These are phyloP conservation scores for Russula dissimulans DNA, from an alignment of 768 basidiomycete species.

Conservation along the genomic window DNA sequence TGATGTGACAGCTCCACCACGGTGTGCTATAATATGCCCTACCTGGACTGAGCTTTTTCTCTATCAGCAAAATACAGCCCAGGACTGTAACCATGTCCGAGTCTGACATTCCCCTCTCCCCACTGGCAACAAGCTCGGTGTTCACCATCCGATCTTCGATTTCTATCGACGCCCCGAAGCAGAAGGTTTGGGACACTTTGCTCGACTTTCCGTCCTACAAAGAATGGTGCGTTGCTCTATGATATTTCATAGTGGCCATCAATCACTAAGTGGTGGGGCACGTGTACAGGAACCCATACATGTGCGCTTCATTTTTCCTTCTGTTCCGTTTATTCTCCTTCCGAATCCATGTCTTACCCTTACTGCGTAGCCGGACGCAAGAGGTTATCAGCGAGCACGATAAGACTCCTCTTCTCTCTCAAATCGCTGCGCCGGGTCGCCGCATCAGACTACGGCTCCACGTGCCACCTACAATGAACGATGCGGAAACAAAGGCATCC, in stretches of 20 bases:
- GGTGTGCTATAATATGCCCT: neutral
- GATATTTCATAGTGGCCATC: neutral
- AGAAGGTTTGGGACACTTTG: conserved; percentile 6
- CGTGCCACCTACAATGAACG: conserved; percentile 4
- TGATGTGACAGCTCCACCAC: no score
- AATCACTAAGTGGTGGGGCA: neutral
- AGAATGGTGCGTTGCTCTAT: conserved; percentile 1
- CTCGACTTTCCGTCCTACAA: conserved; percentile 9
- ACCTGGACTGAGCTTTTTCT: neutral
- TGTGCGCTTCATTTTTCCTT: neutral
- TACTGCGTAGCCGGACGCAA: neutral
- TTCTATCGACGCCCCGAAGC: conserved; percentile 1
- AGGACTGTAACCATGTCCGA: neutral
- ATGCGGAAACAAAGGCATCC: neutral
- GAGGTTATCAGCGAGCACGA: neutral
- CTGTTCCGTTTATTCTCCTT: neutral
- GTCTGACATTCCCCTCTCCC: neutral
- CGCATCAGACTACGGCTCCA: neutral
- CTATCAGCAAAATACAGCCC: neutral
- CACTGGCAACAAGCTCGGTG: neutral
- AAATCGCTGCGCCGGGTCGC: neutral
- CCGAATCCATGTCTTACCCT: neutral
- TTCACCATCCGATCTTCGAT: conserved; percentile 5
- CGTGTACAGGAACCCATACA: conserved; percentile 2
- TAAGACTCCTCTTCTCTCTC: neutral